Percentiles rank a stretch among this genome's conserved stretches.
phyloP scores from a whole-genome alignment of 768 basidiomycete genomes.

The Rhodotorula babjevae region DNA sequence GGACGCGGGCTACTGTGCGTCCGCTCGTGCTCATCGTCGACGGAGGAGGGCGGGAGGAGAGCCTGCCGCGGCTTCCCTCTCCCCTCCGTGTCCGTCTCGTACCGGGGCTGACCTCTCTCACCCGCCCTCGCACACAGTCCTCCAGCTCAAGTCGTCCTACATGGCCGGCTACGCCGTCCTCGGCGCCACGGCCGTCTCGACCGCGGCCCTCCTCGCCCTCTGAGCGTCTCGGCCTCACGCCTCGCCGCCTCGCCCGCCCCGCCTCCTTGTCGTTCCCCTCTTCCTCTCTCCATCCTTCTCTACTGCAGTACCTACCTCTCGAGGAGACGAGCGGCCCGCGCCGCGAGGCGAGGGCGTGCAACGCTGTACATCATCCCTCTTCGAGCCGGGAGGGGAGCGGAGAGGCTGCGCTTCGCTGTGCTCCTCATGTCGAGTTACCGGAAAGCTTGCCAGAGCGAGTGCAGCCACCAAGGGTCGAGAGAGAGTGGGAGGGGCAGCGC shows the following conservation, averaged over 20 bases:
- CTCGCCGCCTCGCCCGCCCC: not conserved
- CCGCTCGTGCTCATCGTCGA: not conserved
- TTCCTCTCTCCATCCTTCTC: not conserved
- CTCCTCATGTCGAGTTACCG: too few relatives aligned
- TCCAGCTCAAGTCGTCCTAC: conserved; percentile 75
- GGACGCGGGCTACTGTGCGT: conserved; percentile 84
- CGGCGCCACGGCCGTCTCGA: conserved; percentile 69
- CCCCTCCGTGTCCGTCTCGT: too few relatives aligned
- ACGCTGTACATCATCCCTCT: not conserved
- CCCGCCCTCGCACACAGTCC: conserved; percentile 54
- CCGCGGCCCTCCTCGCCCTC: conserved; percentile 50
- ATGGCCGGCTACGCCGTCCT: conserved; percentile 75
- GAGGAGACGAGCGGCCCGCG: not conserved
- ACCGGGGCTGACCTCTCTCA: too few relatives aligned
- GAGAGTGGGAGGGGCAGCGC: too few relatives aligned
- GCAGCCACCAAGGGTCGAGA: too few relatives aligned
- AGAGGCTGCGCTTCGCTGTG: not conserved
- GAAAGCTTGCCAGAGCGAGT: too few relatives aligned
- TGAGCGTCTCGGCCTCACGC: not conserved
- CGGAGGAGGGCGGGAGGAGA: not conserved
- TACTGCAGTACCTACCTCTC: not conserved
- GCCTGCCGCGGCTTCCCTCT: not conserved
- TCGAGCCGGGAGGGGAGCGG: not conserved
- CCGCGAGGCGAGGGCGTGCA: not conserved
- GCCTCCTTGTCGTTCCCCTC: not conserved